Conservation (phyloP, 2,329 filamentous ascomycete species). For the Pestalotiopsis sp. region DNA sequence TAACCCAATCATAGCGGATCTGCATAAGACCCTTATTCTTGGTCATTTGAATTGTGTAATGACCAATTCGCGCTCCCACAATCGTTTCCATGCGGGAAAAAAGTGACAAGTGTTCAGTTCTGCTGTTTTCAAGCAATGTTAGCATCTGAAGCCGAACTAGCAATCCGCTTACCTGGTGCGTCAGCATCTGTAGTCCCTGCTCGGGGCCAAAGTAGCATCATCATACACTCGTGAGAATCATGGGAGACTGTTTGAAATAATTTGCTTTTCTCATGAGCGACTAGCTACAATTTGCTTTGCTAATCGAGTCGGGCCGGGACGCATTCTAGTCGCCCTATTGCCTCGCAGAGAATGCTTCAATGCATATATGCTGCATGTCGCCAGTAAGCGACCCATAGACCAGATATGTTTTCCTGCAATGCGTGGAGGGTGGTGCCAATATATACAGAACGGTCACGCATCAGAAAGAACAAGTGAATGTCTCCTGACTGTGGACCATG, state of each 20-base stretch:
- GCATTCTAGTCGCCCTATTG: slow-evolving; percentile 6
- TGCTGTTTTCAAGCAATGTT: not conserved
- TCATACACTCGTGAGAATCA: not conserved
- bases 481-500: slow-evolving; percentile 17
- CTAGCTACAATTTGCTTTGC: slow-evolving; percentile 10
- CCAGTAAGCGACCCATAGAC: not conserved
- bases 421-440: not conserved
- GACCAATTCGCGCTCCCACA: not conserved
- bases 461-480: slow-evolving; percentile 25
- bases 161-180: not conserved
- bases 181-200: not conserved
- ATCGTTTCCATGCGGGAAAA: not conserved
- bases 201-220: not conserved
- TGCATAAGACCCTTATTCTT: not conserved
- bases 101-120: not conserved
- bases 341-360: not conserved
- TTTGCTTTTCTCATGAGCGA: slow-evolving; percentile 2
- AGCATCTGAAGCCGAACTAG: not conserved
- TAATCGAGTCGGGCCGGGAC: slow-evolving; percentile 4
- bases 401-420: not conserved
- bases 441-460: slow-evolving; percentile 7
- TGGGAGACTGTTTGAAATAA: not conserved
- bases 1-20: not conserved
- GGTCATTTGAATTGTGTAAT: not conserved
- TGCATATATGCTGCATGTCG: slow-evolving; percentile 5